Evolutionary conservation across 2,329 filamentous ascomycete genomes (phyloP), one percentile per base, ranked within the genome.

Genomic region (Fusarium sp.): DNA sequence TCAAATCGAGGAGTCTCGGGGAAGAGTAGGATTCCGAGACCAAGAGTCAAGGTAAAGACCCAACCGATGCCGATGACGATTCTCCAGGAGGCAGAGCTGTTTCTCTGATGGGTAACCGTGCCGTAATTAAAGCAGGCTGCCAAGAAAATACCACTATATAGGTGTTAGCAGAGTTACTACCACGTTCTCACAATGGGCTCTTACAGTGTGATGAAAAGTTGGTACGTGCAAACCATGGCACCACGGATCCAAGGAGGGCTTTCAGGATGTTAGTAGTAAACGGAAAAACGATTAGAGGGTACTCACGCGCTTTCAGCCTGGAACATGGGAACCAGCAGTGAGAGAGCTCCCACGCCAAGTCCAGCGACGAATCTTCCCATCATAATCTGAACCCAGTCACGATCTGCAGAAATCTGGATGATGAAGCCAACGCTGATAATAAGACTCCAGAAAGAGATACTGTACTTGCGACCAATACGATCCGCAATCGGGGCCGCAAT

Each of bases 251-350:
- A 90, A 16, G 90, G 87, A 0, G 92, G 92, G 0, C 59, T 62
- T 32, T 9, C 11, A 6, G 2, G 10, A 7, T 52, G 16, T 62
- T 25, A 62, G 59, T 10, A n/a, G 11, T 7, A 18, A 37, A 4
- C 23, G 2, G 1, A 1, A 7, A 11, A 35, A 52, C 11, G 1
- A 5, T 25, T 5, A 25, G n/a, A 1, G 16, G 6, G 1, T 5
- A 54, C 60, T 25, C n/a, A 63, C 7, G 90, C 89, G 7, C 88
- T 92, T 82, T 94, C 92, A n/a, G 89, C 89, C 77, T 93, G 91
- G 79, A 93, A 94, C 90, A 94, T 92, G n/a, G 91, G 91, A 0
- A 92, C 91, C 14, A 91, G 82, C 6, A 93, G 88, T 11, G 88
- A 91, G 2, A 93, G 81, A 0, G 88, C 89, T 64, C 92, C 92